phyloP scores from a whole-genome alignment of 2,329 filamentous ascomycete genomes.

The Nothophoma quercina region DNA sequence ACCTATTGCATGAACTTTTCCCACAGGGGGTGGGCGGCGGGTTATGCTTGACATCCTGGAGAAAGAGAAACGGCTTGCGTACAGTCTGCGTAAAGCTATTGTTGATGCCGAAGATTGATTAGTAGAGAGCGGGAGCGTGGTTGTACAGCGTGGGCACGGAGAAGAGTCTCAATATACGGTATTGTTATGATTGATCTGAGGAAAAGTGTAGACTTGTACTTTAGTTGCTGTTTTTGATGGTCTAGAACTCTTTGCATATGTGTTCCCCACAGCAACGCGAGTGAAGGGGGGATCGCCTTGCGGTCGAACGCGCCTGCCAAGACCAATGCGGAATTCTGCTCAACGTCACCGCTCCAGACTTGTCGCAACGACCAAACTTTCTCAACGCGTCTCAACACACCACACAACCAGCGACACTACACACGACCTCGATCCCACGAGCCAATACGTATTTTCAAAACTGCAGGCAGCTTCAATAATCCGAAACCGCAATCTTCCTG shows the following conservation, averaged over 20 bases:
- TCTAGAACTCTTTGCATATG: background rate
- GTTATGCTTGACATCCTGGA: too few relatives aligned
- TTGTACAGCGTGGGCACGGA: too few relatives aligned
- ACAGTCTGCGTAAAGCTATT: too few relatives aligned
- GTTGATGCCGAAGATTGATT: too few relatives aligned
- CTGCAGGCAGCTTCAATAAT: slow-evolving; percentile 35
- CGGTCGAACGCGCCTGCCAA: slow-evolving; percentile 25
- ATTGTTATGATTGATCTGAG: too few relatives aligned
- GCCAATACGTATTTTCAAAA: slow-evolving; percentile 28
- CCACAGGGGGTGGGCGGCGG: too few relatives aligned
- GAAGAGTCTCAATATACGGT: too few relatives aligned
- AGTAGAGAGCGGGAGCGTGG: too few relatives aligned
- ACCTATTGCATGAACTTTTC: background rate
- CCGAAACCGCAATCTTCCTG: background rate
- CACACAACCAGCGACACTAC: slow-evolving; percentile 18
- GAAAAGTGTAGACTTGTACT: too few relatives aligned
- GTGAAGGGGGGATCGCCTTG: slow-evolving; percentile 3
- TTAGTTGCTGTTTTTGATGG: too few relatives aligned
- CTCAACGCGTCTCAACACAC: slow-evolving; percentile 34
- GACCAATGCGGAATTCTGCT: slow-evolving; percentile 36
- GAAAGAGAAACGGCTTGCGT: too few relatives aligned
- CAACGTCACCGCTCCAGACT: slow-evolving; percentile 32
- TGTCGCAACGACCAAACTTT: slow-evolving; percentile 45
- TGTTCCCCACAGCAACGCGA: slow-evolving; percentile 5
- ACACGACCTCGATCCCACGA: slow-evolving; percentile 11